Evolutionary conservation across 2,329 filamentous ascomycete genomes (phyloP), one percentile per base, ranked within the genome.

Genomic region (Hypoxylon sp.): DNA sequence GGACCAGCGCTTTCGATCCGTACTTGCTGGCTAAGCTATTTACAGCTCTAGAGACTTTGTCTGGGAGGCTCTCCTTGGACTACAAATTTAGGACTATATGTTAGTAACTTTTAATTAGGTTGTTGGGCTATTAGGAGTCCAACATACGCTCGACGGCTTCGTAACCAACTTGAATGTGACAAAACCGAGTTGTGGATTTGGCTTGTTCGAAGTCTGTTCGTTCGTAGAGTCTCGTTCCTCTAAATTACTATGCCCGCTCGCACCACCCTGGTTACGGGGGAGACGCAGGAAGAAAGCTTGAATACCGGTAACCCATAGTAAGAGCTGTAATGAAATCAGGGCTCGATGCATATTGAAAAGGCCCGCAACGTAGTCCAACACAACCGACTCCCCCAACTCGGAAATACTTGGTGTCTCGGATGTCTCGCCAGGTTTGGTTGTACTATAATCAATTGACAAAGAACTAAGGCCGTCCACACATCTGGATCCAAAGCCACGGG

Each of bases 211-310:
- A 52, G 14, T 42, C 13, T 50, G 26, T 44, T 22, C 42, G 22
- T 51, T 33, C 24, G 53, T 17, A 8, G 53, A 47, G 33, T 57
- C 60, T 55, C 64, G 48, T 47, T 51, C 42, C 22, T 46, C 50
- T 48, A 67, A 47, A 39, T 35, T 29, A 33, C 22, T 50, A 44
- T 52, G 31, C 19, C 48, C 52, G 14, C n/a, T 44, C 13, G 47
- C 44, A 33, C 48, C 44, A 33, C 48, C 31, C 35, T 50, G n/a
- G 35, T 46, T 5, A 39, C 48, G 42, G 24, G 55, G 59, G 35
- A 65, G 22, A 29, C 58, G 86, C 3, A 83, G 83, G 53, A 78
- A 84, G 74, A 88, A 86, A 57, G 86, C 86, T 57, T 82, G 76
- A 60, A 80, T 80, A 54, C 80, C 77, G 42, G 82, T 78, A 60